Conservation (phyloP, 129 eudicot genomes). For the Oenanthe sinensis region DNA sequence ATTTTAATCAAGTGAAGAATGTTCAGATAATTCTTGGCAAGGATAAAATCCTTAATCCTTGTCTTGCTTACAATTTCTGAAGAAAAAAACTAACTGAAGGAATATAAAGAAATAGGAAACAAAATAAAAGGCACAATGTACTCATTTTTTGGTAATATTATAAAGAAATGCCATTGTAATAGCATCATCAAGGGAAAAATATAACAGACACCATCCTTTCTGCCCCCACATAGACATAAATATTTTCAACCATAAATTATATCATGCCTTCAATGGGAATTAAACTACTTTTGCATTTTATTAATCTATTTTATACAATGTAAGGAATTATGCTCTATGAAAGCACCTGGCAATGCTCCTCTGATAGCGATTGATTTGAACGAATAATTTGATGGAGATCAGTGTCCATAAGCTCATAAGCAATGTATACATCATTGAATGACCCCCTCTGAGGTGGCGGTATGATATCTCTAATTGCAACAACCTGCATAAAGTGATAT, state of each 20-base stretch:
- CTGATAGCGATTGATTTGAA: conserved; percentile 69
- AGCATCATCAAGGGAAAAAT: not conserved
- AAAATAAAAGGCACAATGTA: not conserved
- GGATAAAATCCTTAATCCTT: not conserved
- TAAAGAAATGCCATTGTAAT: not conserved
- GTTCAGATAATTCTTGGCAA: not conserved
- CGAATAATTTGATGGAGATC: conserved; percentile 89
- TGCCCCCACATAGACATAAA: not conserved
- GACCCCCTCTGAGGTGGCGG: conserved; percentile 67
- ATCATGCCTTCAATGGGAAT: not conserved
- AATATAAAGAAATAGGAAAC: not conserved
- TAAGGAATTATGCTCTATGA: not conserved
- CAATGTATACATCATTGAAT: conserved; percentile 83
- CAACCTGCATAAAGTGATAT: conserved; percentile 44
- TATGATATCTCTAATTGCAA: conserved; percentile 77
- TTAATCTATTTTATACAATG: not conserved
- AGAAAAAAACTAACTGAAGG: not conserved
- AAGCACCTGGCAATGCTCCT: conserved; percentile 86
- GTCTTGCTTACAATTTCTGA: not conserved
- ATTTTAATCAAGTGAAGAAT: not conserved
- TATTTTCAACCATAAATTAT: not conserved
- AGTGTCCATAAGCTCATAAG: conserved; percentile 53
- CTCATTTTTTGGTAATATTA: not conserved
- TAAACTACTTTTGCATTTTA: not conserved
- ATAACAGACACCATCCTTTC: not conserved